Percentiles rank a stretch among this genome's conserved stretches.
phyloP scores from a whole-genome alignment of 1,284 basidiomycete genomes.

The Ceratobasidium sp. region DNA sequence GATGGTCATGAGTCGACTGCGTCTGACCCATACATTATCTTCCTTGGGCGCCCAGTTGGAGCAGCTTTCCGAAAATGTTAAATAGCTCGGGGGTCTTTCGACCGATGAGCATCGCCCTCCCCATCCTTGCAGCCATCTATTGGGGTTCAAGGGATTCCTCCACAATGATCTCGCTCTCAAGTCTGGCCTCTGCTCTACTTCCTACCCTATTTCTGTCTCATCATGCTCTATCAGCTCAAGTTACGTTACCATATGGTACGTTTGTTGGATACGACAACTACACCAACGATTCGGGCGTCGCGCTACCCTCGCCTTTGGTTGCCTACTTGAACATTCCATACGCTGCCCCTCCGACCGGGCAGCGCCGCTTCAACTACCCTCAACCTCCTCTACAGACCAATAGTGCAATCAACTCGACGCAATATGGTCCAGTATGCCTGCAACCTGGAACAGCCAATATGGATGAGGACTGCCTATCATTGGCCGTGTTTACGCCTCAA shows the following conservation, averaged over 20 bases:
- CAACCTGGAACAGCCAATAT: constrained; percentile 18
- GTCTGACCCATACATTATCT: no score
- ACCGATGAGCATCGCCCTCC: no score
- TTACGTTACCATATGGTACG: constrained; percentile 24
- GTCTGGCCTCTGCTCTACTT: background rate
- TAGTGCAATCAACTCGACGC: background rate
- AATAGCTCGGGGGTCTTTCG: no score
- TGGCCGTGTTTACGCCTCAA: constrained; percentile 21
- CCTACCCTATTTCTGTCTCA: background rate
- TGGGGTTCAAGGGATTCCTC: no score
- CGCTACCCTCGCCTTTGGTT: background rate
- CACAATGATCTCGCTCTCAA: background rate
- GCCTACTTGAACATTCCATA: constrained; percentile 37
- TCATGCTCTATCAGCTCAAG: background rate
- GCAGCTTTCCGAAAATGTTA: no score
- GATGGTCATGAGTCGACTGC: no score
- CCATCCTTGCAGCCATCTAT: no score
- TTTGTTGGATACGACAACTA: constrained; percentile 25
- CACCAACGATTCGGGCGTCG: constrained; percentile 1
- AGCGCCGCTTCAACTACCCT: constrained; percentile 18
- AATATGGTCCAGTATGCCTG: constrained; percentile 18
- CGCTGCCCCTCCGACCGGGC: constrained; percentile 35
- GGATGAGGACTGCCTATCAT: constrained; percentile 23
- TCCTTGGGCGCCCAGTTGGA: no score
- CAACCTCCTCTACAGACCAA: constrained; percentile 12